Conservation (phyloP, 495 filamentous ascomycete species). For the Talaromyces trachyspermus region DNA sequence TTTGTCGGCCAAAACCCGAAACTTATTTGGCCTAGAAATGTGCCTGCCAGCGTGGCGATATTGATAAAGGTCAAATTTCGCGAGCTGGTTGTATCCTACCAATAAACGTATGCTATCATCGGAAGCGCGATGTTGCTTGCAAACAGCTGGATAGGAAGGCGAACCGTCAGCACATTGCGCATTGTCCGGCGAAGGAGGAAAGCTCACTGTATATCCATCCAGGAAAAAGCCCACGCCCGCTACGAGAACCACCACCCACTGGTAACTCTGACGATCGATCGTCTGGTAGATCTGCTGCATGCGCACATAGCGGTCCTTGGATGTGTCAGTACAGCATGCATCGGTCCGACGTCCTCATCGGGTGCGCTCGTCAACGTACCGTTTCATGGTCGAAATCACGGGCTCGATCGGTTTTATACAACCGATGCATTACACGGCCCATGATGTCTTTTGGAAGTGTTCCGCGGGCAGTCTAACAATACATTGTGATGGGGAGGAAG, state of each 20-base stretch:
- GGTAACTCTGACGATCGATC: constrained; percentile 39
- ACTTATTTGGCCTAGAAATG: constrained; percentile 50
- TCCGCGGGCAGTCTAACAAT: background rate
- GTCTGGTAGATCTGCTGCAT: constrained; percentile 43
- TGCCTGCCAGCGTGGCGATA: constrained; percentile 50
- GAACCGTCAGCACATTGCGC: background rate
- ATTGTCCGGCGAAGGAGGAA: background rate
- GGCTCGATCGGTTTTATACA: constrained; percentile 44
- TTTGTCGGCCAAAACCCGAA: constrained; percentile 60
- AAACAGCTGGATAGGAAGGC: constrained; percentile 46
- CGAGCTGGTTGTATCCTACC: constrained; percentile 34
- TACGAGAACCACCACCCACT: constrained; percentile 47
- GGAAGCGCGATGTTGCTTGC: constrained; percentile 58
- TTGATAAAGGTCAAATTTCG: constrained; percentile 46
- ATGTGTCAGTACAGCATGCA: background rate
- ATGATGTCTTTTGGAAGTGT: too few species aligned
- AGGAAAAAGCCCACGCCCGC: constrained; percentile 63
- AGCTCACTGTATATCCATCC: constrained; percentile 57
- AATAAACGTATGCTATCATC: constrained; percentile 57
- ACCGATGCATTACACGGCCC: constrained; percentile 31
- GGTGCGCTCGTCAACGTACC: constrained; percentile 15
- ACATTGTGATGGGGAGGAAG: background rate
- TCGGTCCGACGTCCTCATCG: background rate
- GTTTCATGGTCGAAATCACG: constrained; percentile 44
- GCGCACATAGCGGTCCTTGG: constrained; percentile 40